Evolutionary conservation across 345 rosid species (phyloP).

Genomic region (Gossypioides kirkii): DNA sequence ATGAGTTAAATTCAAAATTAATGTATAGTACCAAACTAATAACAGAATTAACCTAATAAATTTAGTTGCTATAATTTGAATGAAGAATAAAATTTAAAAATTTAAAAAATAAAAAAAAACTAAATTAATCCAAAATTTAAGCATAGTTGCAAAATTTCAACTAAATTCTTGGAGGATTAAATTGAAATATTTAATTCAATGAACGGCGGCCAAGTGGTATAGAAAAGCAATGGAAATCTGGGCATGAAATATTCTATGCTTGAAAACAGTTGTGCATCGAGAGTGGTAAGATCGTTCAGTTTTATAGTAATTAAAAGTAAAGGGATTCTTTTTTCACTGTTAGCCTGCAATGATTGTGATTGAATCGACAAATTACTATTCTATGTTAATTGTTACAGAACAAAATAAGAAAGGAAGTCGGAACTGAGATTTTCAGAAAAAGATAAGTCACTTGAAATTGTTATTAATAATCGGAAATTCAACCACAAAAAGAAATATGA

Average conservation of each 20-base stretch:
- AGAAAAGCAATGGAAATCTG: background rate
- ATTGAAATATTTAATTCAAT: background rate
- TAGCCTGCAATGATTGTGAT: constrained; percentile 3
- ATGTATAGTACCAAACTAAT: too few relatives aligned
- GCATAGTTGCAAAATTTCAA: too few relatives aligned
- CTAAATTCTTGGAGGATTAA: too few relatives aligned
- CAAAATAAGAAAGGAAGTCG: background rate
- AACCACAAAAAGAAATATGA: background rate
- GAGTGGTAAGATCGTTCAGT: background rate
- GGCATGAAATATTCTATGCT: background rate
- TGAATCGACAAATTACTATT: background rate
- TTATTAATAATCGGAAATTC: background rate
- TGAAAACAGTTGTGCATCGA: background rate
- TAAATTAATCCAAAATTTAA: background rate
- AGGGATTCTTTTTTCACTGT: background rate
- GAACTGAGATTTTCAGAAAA: background rate
- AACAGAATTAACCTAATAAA: too few relatives aligned
- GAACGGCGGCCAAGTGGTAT: background rate
- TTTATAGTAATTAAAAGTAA: background rate
- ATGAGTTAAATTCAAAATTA: too few relatives aligned
- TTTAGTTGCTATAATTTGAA: too few relatives aligned
- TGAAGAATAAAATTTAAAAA: background rate
- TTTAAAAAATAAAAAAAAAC: too few relatives aligned
- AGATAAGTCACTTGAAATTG: background rate
- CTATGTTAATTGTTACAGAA: background rate